Conservation (phyloP, 2,329 filamentous ascomycete species). For the Xylaria sp. region DNA sequence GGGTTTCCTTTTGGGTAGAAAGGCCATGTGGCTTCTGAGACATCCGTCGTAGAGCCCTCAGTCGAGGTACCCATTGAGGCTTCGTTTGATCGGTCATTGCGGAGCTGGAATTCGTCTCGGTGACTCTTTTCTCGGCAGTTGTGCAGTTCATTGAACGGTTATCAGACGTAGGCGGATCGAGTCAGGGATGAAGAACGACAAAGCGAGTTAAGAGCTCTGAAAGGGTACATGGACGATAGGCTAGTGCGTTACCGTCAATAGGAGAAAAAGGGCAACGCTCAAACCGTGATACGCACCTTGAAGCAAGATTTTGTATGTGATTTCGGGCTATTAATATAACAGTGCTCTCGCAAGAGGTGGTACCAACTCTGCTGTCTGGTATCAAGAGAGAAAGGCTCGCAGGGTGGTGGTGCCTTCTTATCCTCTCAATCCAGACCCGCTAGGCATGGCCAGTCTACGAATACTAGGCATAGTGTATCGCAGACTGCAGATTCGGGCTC, state of each 20-base stretch:
- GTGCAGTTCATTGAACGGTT: neutral
- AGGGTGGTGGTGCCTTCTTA: constrained; percentile 5
- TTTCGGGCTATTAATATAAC: neutral
- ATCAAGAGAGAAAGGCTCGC: neutral
- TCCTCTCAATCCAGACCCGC: neutral
- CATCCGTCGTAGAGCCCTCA: too few relatives aligned
- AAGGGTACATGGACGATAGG: too few relatives aligned
- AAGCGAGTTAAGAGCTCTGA: neutral
- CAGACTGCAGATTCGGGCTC: neutral
- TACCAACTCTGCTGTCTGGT: neutral
- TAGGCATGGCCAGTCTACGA: too few relatives aligned
- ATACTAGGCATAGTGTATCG: neutral
- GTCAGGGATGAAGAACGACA: neutral
- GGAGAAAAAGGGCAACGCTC: neutral
- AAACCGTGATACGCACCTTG: constrained; percentile 1
- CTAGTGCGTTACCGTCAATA: neutral
- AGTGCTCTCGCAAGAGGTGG: neutral
- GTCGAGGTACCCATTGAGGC: neutral
- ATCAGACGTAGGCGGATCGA: neutral
- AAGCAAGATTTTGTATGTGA: neutral
- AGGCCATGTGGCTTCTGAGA: neutral
- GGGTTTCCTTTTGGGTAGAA: neutral
- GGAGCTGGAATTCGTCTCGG: neutral
- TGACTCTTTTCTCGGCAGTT: neutral
- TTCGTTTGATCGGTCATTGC: neutral